phyloP scores from a whole-genome alignment of 1,284 basidiomycete genomes.

The Xanthoconium separans region DNA sequence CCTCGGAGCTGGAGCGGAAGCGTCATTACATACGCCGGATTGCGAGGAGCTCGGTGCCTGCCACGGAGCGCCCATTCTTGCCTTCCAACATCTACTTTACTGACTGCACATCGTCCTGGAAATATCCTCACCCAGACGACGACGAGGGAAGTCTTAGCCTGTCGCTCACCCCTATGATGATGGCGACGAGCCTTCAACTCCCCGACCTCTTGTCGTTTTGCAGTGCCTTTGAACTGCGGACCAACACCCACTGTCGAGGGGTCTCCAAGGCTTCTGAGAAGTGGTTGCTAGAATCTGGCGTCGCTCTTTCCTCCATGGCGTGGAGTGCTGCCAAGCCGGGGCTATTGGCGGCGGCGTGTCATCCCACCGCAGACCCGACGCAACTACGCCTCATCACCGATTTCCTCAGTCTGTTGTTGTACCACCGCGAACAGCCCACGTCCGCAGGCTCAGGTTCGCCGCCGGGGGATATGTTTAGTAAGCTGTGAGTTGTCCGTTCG shows the following conservation, averaged over 20 bases:
- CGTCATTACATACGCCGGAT: conserved; percentile 17
- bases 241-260: conserved; percentile 49
- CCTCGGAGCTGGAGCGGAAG: conserved; percentile 23
- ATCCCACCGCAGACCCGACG: conserved; percentile 53
- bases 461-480: conserved; percentile 8
- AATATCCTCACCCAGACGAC: background rate
- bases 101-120: background rate
- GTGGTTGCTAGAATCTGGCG: conserved; percentile 38
- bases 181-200: conserved; percentile 53
- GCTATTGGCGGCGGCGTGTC: conserved; percentile 54
- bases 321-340: conserved; percentile 46
- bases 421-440: conserved; percentile 24
- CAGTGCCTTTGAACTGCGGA: conserved; percentile 47
- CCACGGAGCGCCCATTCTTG: background rate
- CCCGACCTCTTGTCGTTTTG: conserved; percentile 52
- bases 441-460: too few species aligned
- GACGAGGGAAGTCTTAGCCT: background rate
- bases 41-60: background rate
- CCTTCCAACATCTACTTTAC: conserved; percentile 10
- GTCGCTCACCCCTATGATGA: background rate
- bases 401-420: conserved; percentile 45
- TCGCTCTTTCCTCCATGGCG: conserved; percentile 19
- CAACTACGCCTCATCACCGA: conserved; percentile 54
- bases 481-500: conserved; percentile 19
- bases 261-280: conserved; percentile 46